phyloP scores from a whole-genome alignment of 495 filamentous ascomycete species.

The Penicillium ochrochloron region DNA sequence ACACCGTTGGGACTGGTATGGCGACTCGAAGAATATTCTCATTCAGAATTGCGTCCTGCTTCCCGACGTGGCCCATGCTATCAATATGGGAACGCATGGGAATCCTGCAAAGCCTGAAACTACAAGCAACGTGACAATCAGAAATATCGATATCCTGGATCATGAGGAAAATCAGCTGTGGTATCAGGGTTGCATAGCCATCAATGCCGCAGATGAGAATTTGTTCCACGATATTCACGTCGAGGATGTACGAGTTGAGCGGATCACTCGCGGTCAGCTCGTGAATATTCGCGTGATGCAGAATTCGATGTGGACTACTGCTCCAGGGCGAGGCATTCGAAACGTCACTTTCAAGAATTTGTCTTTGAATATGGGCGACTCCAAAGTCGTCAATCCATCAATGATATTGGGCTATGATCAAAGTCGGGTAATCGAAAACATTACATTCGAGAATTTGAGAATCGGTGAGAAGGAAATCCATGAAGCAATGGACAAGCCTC shows the following conservation, averaged over 20 bases:
- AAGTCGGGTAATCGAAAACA: constrained; percentile 6
- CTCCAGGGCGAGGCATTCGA: constrained; percentile 22
- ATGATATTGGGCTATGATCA: constrained; percentile 22
- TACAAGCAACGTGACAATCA: constrained; percentile 14
- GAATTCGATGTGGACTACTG: constrained; percentile 21
- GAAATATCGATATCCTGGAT: constrained; percentile 24
- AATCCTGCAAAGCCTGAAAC: constrained; percentile 19
- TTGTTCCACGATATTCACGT: constrained; percentile 18
- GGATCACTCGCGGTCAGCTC: constrained; percentile 19
- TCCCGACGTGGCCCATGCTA: constrained; percentile 21
- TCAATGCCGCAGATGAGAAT: constrained; percentile 22
- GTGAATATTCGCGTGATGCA: constrained; percentile 27
- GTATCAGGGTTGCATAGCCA: constrained; percentile 25
- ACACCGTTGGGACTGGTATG: constrained; percentile 21
- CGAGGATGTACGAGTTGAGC: constrained; percentile 22
- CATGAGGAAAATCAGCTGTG: constrained; percentile 21
- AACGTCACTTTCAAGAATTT: constrained; percentile 23
- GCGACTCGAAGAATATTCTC: constrained; percentile 19
- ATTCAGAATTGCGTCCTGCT: constrained; percentile 19
- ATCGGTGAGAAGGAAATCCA: constrained; percentile 16
- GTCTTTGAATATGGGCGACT: constrained; percentile 4
- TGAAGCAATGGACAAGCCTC: constrained; percentile 24
- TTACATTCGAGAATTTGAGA: constrained; percentile 24
- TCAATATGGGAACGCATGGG: constrained; percentile 27
- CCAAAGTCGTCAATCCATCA: constrained; percentile 14